A percentile compares a stretch with the other conserved stretches of the same genome.
Conservation (phyloP, 371 early-diverging fungal species). For the Lichtheimia corymbifera region DNA sequence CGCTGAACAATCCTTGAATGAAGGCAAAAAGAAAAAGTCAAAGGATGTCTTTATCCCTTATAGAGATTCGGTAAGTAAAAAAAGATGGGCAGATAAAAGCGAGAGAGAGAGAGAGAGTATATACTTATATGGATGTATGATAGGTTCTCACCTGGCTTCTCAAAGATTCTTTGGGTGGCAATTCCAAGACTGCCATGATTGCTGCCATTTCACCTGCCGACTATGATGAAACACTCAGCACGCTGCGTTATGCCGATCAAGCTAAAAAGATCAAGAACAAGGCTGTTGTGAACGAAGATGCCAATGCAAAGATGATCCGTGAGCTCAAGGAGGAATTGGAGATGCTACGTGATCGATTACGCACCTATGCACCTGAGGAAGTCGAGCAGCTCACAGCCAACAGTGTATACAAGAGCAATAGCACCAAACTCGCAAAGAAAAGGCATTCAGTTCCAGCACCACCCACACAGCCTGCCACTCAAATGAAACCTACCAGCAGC, state of each 20-base stretch:
- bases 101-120: not conserved
- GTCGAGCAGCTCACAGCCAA: constrained; percentile 33
- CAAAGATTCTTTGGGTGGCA: constrained; percentile 92
- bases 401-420: constrained; percentile 18
- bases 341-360: constrained; percentile 65
- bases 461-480: constrained; percentile 4
- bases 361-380: constrained; percentile 62
- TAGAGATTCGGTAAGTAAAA: constrained; percentile 75
- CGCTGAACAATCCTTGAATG: constrained; percentile 69
- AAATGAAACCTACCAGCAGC: constrained; percentile 10
- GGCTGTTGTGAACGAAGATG: constrained; percentile 92
- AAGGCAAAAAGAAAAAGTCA: constrained; percentile 55
- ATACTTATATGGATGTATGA: not conserved
- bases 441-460: constrained; percentile 11
- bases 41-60: constrained; percentile 80
- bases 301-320: constrained; percentile 80
- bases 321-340: constrained; percentile 87
- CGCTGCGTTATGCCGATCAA: constrained; percentile 93
- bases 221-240: constrained; percentile 90
- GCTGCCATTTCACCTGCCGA: constrained; percentile 85
- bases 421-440: constrained; percentile 5
- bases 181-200: constrained; percentile 93
- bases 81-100: not conserved
- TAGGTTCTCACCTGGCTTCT: constrained; percentile 89
- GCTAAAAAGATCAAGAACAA: constrained; percentile 92